These are phyloP conservation scores for Cicer pinnatifidum DNA, from an alignment of 306 rosid species.

Conservation along the genomic window DNA sequence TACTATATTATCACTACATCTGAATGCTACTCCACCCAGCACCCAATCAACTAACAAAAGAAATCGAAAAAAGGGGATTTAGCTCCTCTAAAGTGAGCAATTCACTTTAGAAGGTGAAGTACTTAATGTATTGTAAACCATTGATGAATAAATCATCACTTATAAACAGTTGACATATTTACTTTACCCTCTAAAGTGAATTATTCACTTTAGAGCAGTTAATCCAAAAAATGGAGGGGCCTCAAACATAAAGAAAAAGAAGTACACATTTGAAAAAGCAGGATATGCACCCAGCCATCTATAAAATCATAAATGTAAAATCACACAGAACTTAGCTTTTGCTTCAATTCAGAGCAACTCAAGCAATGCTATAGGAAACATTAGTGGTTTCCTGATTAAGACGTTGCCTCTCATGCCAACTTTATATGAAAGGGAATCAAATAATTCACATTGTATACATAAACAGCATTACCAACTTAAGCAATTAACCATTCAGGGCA, in stretches of 20 bases:
- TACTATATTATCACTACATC: neutral
- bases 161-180: neutral
- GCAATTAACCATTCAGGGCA: too few relatives aligned
- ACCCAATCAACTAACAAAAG: constrained; percentile 19
- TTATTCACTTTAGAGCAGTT: neutral
- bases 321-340: constrained; percentile 7
- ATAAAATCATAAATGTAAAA: neutral
- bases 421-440: neutral
- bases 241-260: constrained; percentile 4
- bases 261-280: neutral
- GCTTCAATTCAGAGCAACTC: constrained; percentile 30
- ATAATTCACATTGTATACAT: too few relatives aligned
- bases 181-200: neutral
- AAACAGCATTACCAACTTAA: too few relatives aligned
- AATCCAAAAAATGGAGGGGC: neutral
- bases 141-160: neutral
- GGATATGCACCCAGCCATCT: neutral
- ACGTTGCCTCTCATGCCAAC: neutral
- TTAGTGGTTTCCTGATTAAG: neutral
- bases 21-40: constrained; percentile 9
- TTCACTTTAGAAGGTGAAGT: neutral
- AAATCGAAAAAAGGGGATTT: neutral
- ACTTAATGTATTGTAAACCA: neutral
- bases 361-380: constrained; percentile 18
- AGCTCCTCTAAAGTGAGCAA: neutral